A percentile compares a stretch with the other conserved stretches of the same genome.
Evolutionary conservation across 1,284 basidiomycete species (phyloP).

Genomic region (Boletus semigastroideus): DNA sequence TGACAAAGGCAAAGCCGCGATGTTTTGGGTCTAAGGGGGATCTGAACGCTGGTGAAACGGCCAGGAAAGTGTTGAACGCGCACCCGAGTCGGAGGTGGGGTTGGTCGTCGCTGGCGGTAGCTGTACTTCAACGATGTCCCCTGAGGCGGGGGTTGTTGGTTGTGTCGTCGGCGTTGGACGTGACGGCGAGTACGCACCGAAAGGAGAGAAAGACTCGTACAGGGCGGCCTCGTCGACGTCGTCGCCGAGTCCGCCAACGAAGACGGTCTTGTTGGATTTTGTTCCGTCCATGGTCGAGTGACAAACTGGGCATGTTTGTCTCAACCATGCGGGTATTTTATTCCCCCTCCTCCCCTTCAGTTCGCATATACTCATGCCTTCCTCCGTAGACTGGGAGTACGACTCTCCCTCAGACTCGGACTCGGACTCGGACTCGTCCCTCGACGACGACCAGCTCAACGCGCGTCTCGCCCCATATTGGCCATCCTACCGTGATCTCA

Average conservation of each 20-base stretch:
- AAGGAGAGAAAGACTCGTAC: constrained; percentile 72
- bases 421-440: constrained; percentile 45
- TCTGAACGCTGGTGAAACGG: neutral
- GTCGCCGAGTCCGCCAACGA: constrained; percentile 74
- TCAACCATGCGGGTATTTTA: constrained; percentile 16
- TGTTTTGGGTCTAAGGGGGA: constrained; percentile 61
- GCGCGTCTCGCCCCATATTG: constrained; percentile 58
- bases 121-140: constrained; percentile 80
- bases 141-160: constrained; percentile 37
- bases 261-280: constrained; percentile 79
- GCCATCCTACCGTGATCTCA: constrained; percentile 50
- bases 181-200: constrained; percentile 54
- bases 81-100: constrained; percentile 54
- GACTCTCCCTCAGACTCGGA: constrained; percentile 28
- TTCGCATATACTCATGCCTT: constrained; percentile 13
- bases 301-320: constrained; percentile 19
- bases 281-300: constrained; percentile 70
- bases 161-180: neutral
- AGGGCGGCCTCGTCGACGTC: constrained; percentile 70
- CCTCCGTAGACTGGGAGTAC: constrained; percentile 32
- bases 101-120: constrained; percentile 68
- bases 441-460: constrained; percentile 65
- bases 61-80: constrained; percentile 11
- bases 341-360: neutral
- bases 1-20: constrained; percentile 81